Evolutionary conservation across 495 filamentous ascomycete genomes (phyloP), one percentile per base, ranked within the genome.

Genomic region (Durotheca rogersii): DNA sequence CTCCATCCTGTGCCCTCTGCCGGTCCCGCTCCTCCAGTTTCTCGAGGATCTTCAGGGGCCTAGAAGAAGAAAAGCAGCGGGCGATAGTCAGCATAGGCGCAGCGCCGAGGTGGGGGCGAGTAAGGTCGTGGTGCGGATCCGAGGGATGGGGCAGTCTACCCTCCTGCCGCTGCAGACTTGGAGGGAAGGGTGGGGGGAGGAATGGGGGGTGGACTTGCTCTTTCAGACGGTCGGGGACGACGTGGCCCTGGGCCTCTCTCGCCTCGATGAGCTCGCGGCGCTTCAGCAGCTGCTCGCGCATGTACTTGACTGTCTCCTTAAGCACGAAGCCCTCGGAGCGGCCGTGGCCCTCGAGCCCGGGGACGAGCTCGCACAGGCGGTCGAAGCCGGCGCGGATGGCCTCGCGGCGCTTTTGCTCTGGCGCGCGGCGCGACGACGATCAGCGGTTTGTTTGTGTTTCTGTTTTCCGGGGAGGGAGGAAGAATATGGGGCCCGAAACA

Each of bases 311-410:
- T 0, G 89, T 90, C 58, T 82, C 83, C 43, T 82, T 80, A 12
- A 96, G 73, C 11, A 96, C 89, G 16, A 89, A 74, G 32, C 85
- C 86, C 71, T 96, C 91, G 55, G 88, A 93, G 25, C 90, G 79
- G 0, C 86, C 89, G 62, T 90, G 86, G 5, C 90, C 90, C 61
- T 87, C 82, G 11, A 91, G 67, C 0, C 88, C 90, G 0, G 91
- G 91, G 12, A 95, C 88, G 31, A 92, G 75, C 34, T 83, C 79
- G n/a, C 87, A 85, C 1, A 96, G 75, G 14, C 81, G 76, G 67
- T 96, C 90, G 56, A 93, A 95, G n/a, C 86, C 88, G 21, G 87
- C 81, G 20, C 91, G 81, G 51, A 96, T 95, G 3, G 85, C 86
- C 56, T 87, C 80, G 21, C 91, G 84, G 9, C 91, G 85, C 68